A percentile compares a stretch with the other conserved stretches of the same genome.
Conservation (phyloP, 1,284 basidiomycete species). For the Pyrrhoderma noxium region DNA sequence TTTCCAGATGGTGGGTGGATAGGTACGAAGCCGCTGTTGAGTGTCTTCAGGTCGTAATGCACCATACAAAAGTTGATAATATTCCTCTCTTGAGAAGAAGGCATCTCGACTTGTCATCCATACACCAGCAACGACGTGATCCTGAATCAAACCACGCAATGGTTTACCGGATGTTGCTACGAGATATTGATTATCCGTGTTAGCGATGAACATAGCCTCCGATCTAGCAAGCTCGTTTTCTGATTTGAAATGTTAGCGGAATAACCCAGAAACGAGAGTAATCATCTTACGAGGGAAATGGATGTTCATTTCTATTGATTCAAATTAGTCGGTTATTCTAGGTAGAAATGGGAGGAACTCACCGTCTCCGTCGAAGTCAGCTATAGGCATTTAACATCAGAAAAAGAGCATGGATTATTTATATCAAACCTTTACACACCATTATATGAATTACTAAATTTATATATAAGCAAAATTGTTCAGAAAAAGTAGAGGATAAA, state of each 20-base stretch:
- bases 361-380: slow-evolving; percentile 99
- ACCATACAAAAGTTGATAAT: slow-evolving; percentile 95
- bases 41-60: slow-evolving; percentile 87
- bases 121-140: slow-evolving; percentile 97
- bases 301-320: slow-evolving; percentile 95
- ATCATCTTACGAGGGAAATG: slow-evolving; percentile 85
- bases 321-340: slow-evolving; percentile 14
- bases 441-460: slow-evolving; percentile 96
- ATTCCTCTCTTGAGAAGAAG: slow-evolving; percentile 94
- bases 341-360: no score
- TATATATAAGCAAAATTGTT: no score
- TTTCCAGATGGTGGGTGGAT: slow-evolving; percentile 91
- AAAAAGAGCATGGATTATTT: slow-evolving; percentile 8
- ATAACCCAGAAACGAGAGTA: not conserved
- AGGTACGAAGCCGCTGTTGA: slow-evolving; percentile 67
- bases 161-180: slow-evolving; percentile 98
- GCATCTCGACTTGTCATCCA: slow-evolving; percentile 98
- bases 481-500: not conserved
- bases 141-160: slow-evolving; percentile 95
- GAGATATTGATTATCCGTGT: slow-evolving; percentile 98
- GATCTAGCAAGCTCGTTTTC: slow-evolving; percentile 91
- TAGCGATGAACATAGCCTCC: slow-evolving; percentile 91
- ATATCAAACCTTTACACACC: slow-evolving; percentile 38
- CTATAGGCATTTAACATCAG: slow-evolving; percentile 34
- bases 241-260: slow-evolving; percentile 25